A percentile compares a stretch with the other conserved stretches of the same genome.
Conservation (phyloP, 495 filamentous ascomycete species). For the Xylaria flabelliformis region DNA sequence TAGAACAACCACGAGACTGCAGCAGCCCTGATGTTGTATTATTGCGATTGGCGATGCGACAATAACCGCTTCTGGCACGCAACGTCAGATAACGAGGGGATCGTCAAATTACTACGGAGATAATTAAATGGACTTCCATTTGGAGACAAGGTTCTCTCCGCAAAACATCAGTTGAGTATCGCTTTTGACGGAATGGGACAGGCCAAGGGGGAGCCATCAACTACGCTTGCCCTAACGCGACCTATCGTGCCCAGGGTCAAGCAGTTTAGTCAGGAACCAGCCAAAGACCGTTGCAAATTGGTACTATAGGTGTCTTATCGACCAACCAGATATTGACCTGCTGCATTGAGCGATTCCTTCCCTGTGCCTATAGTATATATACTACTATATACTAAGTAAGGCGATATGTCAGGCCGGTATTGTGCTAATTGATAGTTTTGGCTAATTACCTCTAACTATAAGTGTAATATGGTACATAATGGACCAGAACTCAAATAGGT, state of each 20-base stretch:
- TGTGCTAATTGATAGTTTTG: not conserved
- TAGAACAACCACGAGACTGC: not conserved
- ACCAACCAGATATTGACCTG: constrained; percentile 5
- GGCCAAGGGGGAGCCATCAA: constrained; percentile 4
- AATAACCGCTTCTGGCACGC: not conserved
- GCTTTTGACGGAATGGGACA: constrained; percentile 24
- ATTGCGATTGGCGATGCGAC: constrained; percentile 13
- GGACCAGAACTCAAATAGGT: not conserved
- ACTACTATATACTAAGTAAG: not conserved
- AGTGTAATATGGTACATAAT: not conserved
- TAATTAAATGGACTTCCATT: constrained; percentile 32
- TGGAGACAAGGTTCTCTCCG: constrained; percentile 37
- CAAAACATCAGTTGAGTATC: constrained; percentile 25
- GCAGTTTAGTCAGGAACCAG: not conserved
- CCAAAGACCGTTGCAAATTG: not conserved
- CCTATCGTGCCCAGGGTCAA: constrained; percentile 2
- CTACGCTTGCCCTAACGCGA: not conserved
- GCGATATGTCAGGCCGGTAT: not conserved
- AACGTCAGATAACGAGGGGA: constrained; percentile 16
- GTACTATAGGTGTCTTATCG: not conserved
- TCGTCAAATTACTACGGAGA: constrained; percentile 22
- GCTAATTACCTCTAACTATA: not conserved
- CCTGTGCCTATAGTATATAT: not conserved
- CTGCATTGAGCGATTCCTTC: not conserved
- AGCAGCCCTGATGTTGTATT: constrained; percentile 6